These are phyloP conservation scores for Hypoxylon sp. DNA, from an alignment of 2,329 filamentous ascomycete species.

Conservation along the genomic window DNA sequence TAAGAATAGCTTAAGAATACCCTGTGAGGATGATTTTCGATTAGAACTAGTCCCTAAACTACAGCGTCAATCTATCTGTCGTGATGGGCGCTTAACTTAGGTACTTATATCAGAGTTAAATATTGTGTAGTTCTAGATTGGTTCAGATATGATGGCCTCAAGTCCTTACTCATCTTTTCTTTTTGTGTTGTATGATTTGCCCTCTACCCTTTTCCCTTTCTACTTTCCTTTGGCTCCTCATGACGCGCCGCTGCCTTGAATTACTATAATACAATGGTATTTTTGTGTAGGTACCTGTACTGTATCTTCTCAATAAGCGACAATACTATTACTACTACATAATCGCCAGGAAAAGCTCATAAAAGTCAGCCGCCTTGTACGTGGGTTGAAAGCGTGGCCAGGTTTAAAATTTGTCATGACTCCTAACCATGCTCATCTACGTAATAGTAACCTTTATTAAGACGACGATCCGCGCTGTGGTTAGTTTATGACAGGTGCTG, in stretches of 20 bases:
- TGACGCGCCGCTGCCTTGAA: neutral
- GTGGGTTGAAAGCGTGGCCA: slow-evolving; percentile 28
- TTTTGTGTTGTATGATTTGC: neutral
- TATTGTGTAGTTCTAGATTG: slow-evolving; percentile 25
- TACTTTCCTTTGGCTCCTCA: neutral
- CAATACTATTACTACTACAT: neutral
- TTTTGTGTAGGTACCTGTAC: too few relatives aligned
- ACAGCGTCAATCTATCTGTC: slow-evolving; percentile 30
- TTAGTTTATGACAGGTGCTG: neutral
- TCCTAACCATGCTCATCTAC: slow-evolving; percentile 27
- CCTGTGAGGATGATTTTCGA: slow-evolving; percentile 18
- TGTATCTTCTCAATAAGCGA: too few relatives aligned
- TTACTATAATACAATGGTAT: neutral
- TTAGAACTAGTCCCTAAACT: slow-evolving; percentile 29
- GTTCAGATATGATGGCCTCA: neutral
- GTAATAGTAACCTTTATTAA: slow-evolving; percentile 30
- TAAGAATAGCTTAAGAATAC: neutral
- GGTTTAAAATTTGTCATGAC: slow-evolving; percentile 20
- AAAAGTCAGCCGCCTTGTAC: slow-evolving; percentile 5
- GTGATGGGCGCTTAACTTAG: slow-evolving; percentile 13
- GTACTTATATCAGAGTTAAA: neutral
- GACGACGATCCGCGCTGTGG: slow-evolving; percentile 21
- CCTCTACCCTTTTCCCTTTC: neutral
- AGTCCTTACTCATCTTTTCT: neutral
- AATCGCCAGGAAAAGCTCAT: slow-evolving; percentile 34